Conservation (phyloP, 768 basidiomycete genomes). For the Terana coerulea region DNA sequence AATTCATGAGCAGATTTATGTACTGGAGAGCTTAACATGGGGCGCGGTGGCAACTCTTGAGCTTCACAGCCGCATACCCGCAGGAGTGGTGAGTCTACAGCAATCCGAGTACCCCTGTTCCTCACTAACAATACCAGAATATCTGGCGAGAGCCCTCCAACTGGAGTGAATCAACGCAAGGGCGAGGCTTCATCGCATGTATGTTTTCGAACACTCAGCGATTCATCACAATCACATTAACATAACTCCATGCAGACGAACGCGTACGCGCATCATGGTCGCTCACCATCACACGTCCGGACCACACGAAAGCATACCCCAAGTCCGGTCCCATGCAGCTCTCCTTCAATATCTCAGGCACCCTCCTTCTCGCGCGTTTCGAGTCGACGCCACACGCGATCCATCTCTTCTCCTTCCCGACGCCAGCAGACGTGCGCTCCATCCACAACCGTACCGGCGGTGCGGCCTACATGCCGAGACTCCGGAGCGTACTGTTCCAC, state of each 20-base stretch:
- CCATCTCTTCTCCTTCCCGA: slow-evolving; percentile 16
- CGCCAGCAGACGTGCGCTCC: slow-evolving; percentile 37
- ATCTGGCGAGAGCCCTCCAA: slow-evolving; percentile 84
- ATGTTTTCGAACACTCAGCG: too few species aligned
- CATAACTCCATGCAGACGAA: slow-evolving; percentile 47
- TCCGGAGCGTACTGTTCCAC: slow-evolving; percentile 69
- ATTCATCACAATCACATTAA: neutral
- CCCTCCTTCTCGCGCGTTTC: slow-evolving; percentile 66
- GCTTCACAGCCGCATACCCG: slow-evolving; percentile 51
- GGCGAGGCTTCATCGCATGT: slow-evolving; percentile 89
- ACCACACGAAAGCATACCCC: slow-evolving; percentile 58
- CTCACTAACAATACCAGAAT: slow-evolving; percentile 38
- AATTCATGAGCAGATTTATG: slow-evolving; percentile 49
- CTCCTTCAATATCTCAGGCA: slow-evolving; percentile 79
- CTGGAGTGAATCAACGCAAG: slow-evolving; percentile 83
- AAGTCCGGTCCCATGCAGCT: slow-evolving; percentile 70
- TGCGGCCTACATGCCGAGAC: slow-evolving; percentile 40
- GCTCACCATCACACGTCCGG: slow-evolving; percentile 46
- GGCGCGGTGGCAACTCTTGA: slow-evolving; percentile 61
- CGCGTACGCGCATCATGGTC: slow-evolving; percentile 54
- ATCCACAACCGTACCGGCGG: neutral
- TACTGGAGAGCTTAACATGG: slow-evolving; percentile 78
- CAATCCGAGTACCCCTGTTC: too few species aligned
- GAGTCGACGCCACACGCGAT: slow-evolving; percentile 34
- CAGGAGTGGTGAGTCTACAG: slow-evolving; percentile 54